Conservation (phyloP, 148 eudicot genomes). For the Spergularia bocconei region DNA sequence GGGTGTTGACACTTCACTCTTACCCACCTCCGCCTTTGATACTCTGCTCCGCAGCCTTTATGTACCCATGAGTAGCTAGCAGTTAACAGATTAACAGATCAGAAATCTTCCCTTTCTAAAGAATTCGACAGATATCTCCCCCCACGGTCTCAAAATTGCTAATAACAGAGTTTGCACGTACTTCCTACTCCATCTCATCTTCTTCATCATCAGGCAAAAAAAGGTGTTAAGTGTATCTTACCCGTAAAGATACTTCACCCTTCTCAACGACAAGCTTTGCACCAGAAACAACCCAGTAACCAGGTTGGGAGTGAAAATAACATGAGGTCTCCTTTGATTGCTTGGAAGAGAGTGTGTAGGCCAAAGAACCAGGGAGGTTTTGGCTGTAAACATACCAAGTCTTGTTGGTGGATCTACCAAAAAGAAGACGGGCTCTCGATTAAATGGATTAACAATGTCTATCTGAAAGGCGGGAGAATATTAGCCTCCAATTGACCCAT, state of each 20-base stretch:
- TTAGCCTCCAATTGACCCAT: no score
- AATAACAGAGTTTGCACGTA: not conserved
- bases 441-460: no score
- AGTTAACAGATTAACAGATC: no score
- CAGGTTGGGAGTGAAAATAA: no score
- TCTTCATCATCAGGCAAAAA: slow-evolving; percentile 55
- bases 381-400: no score
- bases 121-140: no score
- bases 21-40: not conserved
- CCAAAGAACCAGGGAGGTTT: no score
- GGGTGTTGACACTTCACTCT: not conserved
- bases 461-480: no score
- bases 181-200: slow-evolving; percentile 45
- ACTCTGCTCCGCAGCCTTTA: not conserved
- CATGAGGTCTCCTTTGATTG: no score
- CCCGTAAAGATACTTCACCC: slow-evolving; percentile 80
- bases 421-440: no score
- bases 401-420: no score
- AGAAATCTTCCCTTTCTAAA: not conserved
- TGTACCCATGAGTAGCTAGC: not conserved
- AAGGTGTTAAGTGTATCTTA: slow-evolving; percentile 74
- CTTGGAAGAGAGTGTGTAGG: no score
- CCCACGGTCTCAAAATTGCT: not conserved
- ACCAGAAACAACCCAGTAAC: slow-evolving; percentile 97
- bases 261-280: slow-evolving; percentile 86